phyloP scores from a whole-genome alignment of 768 basidiomycete genomes.

The Mycena leptocephala region DNA sequence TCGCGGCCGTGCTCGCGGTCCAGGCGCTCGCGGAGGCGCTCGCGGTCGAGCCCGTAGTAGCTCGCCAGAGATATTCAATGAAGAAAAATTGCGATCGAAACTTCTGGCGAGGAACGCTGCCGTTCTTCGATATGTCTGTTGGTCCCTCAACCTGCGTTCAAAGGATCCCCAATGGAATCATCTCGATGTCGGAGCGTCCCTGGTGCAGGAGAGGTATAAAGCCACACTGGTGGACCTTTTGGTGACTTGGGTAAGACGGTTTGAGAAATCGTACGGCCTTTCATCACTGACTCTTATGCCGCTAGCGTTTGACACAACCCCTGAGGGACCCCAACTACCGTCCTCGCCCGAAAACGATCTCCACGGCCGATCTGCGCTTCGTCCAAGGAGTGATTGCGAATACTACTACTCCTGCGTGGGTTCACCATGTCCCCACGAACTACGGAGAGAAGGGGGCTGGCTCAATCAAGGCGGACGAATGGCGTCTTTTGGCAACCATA shows the following conservation, averaged over 20 bases:
- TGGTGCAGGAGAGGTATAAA: background rate
- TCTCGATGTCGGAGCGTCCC: background rate
- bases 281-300: background rate
- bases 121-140: conserved; percentile 7
- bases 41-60: background rate
- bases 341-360: conserved; percentile 24
- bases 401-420: conserved; percentile 42
- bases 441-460: conserved; percentile 48
- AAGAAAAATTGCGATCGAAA: background rate
- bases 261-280: background rate
- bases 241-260: conserved; percentile 12
- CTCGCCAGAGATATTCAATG: background rate
- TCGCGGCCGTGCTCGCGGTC: too few species aligned
- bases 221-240: background rate
- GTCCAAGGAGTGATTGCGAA: conserved; percentile 42
- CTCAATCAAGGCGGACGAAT: conserved; percentile 55
- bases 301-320: conserved; percentile 36
- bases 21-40: too few species aligned
- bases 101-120: background rate
- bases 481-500: conserved; percentile 46
- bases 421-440: conserved; percentile 45
- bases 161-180: background rate
- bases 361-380: conserved; percentile 5
- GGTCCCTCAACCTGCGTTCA: conserved; percentile 9
- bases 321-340: conserved; percentile 38